These are phyloP conservation scores for Sphagnum magellanicum DNA, from an alignment of 228 moss, liverwort and hornwort species.

Conservation along the genomic window DNA sequence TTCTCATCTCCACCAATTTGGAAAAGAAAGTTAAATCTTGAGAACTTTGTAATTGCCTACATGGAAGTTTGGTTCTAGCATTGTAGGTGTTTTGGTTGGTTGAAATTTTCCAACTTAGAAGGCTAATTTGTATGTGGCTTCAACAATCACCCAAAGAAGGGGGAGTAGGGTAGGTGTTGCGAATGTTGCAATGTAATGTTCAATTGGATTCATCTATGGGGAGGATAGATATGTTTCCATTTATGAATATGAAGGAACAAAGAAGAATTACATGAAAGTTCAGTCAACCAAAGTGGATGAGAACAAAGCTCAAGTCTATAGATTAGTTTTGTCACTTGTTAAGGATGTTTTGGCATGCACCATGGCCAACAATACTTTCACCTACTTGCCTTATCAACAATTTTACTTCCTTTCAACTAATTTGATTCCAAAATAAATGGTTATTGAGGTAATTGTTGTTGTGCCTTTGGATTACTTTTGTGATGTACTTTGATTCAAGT, in stretches of 20 bases:
- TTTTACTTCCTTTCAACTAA: slow-evolving; percentile 35
- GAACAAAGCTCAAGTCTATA: slow-evolving; percentile 27
- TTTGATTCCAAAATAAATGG: slow-evolving; percentile 39
- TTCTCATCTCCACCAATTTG: too few relatives aligned
- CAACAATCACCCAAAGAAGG: slow-evolving; percentile 37
- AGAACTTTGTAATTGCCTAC: not conserved
- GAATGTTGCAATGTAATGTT: slow-evolving; percentile 44
- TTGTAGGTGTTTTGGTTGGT: slow-evolving; percentile 2
- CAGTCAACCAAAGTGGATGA: slow-evolving; percentile 47
- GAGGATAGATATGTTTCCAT: slow-evolving; percentile 49
- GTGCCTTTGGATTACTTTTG: too few relatives aligned
- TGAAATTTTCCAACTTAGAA: not conserved
- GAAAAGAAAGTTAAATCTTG: too few relatives aligned
- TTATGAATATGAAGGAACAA: slow-evolving; percentile 32
- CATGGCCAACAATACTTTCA: slow-evolving; percentile 36
- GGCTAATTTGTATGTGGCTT: slow-evolving; percentile 39
- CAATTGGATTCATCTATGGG: slow-evolving; percentile 68
- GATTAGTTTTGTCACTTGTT: slow-evolving; percentile 37
- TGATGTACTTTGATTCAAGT: too few relatives aligned
- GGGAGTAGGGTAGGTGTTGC: slow-evolving; percentile 25
- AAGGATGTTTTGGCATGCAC: slow-evolving; percentile 52
- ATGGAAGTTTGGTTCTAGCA: not conserved
- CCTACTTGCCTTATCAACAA: slow-evolving; percentile 48
- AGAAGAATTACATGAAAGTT: slow-evolving; percentile 43
- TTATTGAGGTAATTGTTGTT: slow-evolving; percentile 24